These are phyloP conservation scores for Capsella bursapastoris DNA, from an alignment of 345 rosid species.

Conservation along the genomic window DNA sequence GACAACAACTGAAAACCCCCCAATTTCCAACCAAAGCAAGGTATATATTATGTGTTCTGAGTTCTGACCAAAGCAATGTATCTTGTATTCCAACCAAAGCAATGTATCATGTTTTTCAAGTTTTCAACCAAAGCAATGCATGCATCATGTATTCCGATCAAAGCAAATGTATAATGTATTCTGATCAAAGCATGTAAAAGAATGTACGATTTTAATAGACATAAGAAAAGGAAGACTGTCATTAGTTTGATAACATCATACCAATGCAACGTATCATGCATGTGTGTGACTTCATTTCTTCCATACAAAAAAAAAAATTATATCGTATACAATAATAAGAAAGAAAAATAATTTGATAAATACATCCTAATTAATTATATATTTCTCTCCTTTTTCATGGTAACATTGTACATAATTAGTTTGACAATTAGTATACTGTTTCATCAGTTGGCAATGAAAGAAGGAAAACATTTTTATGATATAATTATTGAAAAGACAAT, in stretches of 20 bases:
- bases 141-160: too few species aligned
- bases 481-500: too few species aligned
- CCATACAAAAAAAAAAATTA: neutral
- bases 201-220: neutral
- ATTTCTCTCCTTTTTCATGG: neutral
- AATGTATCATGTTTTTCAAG: neutral
- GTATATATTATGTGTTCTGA: too few species aligned
- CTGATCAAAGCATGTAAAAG: too few species aligned
- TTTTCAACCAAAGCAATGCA: too few species aligned
- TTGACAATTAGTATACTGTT: neutral
- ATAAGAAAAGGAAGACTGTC: neutral
- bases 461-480: neutral
- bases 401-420: neutral
- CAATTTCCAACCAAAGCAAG: neutral
- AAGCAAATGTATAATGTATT: too few species aligned
- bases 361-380: neutral
- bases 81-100: too few species aligned
- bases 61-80: too few species aligned
- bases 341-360: neutral
- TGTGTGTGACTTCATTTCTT: neutral
- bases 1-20: constrained; percentile 3
- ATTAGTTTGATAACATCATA: too few species aligned
- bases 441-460: neutral
- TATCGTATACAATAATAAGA: neutral
- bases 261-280: neutral